A percentile compares a stretch with the other conserved stretches of the same genome.
Conservation (phyloP, 139 green algal genomes). For the Gonium pectorale region DNA sequence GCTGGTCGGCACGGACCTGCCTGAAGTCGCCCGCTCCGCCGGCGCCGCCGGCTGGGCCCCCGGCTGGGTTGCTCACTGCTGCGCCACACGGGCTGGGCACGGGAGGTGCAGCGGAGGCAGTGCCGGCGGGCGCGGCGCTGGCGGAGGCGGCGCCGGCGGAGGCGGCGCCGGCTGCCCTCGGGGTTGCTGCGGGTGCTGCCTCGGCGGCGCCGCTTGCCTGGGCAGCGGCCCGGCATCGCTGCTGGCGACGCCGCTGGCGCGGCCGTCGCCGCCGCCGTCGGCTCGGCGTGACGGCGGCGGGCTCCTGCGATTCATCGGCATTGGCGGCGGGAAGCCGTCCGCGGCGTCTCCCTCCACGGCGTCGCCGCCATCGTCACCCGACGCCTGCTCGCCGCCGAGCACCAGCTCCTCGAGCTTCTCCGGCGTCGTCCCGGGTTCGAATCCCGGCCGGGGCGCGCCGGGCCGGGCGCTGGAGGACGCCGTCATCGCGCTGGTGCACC, state of each 20-base stretch:
- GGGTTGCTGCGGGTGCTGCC: no score
- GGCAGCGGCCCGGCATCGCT: not conserved
- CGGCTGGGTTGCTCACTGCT: not conserved
- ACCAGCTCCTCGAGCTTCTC: not conserved
- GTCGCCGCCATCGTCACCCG: not conserved
- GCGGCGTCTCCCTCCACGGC: not conserved
- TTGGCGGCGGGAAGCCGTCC: not conserved
- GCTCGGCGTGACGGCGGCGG: not conserved
- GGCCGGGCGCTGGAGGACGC: not conserved
- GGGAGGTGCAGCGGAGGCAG: not conserved
- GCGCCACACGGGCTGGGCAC: not conserved
- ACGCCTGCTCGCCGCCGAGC: not conserved
- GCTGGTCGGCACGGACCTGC: slow-evolving; percentile 23
- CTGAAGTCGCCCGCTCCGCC: slow-evolving; percentile 6
- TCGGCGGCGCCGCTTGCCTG: not conserved
- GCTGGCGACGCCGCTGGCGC: no score
- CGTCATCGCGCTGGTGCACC: not conserved
- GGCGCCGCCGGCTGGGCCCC: not conserved
- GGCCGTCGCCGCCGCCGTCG: no score
- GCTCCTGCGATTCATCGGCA: not conserved
- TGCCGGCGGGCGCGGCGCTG: not conserved
- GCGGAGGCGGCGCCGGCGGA: not conserved
- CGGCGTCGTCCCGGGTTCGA: not conserved
- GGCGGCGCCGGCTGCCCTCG: no score
- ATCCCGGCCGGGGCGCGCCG: no score